Base-by-base conservation (phyloP, 2,329 filamentous ascomycete species). In the Fusarium sp. region DNA sequence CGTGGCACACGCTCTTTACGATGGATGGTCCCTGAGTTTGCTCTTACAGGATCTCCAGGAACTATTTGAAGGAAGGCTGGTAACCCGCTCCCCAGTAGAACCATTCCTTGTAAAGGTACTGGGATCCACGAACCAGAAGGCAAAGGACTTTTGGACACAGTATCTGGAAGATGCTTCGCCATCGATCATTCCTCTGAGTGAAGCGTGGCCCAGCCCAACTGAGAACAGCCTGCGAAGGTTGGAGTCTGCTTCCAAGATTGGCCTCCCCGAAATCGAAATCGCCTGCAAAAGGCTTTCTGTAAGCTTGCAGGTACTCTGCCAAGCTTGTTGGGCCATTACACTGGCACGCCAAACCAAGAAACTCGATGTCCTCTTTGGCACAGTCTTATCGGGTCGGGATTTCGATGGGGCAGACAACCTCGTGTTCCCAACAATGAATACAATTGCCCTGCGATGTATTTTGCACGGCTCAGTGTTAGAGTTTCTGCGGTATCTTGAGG, bases 351-450 rank as follows among this genome's bases (percentile, higher is more conserved):
- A 90, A 53, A 86, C 89, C 3, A 83, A 86, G 7, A 89, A 88
- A 2, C 87, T 97, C 1, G 95, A 98, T 73, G 88, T 97, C 8
- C 87, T 90, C 0, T 98, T 96, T 78, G 96, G 96, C 2, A 89
- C 94, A 1, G 92, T 98, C 3, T 85, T 98, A 18, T 95, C 94
- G 0, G 95, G 96, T 22, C 89, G 96, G n/a, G 94, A 96, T 64
- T 90, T 90, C 15, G 91, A 93, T 51, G 87, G 89, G 22, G 88
- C 90, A 0, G 89, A 93, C 48, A 81, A 89, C 32, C 82, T 96
- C 18, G 86, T 95, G 79, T 98, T 98, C 77, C 96, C 95, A 0
- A 94, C 93, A 0, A 98, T 98, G 93, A 98, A 97, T 78, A 98
- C 95, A 0, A 91, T 98, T 0, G 89, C 92, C 0, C 86, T 97